Evolutionary conservation across 345 rosid species (phyloP).

Genomic region (Populus nigra): DNA sequence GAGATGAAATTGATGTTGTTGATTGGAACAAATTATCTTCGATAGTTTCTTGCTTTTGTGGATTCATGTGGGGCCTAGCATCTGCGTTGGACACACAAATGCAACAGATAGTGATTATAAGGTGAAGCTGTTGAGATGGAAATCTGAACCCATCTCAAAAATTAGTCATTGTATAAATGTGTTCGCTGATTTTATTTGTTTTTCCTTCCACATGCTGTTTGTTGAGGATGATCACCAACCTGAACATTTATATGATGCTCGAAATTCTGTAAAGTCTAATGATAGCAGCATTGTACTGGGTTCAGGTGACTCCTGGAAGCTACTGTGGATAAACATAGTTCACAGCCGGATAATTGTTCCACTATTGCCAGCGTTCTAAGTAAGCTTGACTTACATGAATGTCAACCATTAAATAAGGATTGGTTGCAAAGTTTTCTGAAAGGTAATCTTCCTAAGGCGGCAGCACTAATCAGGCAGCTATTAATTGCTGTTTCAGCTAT

Average conservation of each 20-base stretch:
- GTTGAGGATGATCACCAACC: constrained; percentile 34
- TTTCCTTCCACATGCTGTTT: constrained; percentile 38
- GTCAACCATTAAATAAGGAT: constrained; percentile 32
- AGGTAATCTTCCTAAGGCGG: constrained; percentile 56
- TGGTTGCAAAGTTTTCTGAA: constrained; percentile 48
- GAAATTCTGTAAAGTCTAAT: constrained; percentile 20
- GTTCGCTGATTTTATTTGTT: constrained; percentile 44
- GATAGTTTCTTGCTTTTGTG: constrained; percentile 60
- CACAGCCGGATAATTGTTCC: constrained; percentile 23
- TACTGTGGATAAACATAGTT: constrained; percentile 1
- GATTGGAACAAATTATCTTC: constrained; percentile 48
- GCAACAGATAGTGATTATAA: constrained; percentile 34
- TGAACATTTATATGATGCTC: constrained; percentile 26
- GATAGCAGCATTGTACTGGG: constrained; percentile 9
- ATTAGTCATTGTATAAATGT: constrained; percentile 32
- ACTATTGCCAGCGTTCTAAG: constrained; percentile 31
- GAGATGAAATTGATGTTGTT: constrained; percentile 28
- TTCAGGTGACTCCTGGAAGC: constrained; percentile 20
- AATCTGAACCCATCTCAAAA: constrained; percentile 39
- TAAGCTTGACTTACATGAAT: constrained; percentile 32
- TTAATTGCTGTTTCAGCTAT: constrained; percentile 68
- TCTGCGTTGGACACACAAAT: constrained; percentile 44
- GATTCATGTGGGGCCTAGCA: constrained; percentile 84
- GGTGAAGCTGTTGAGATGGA: constrained; percentile 36
- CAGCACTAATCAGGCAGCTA: constrained; percentile 66